phyloP scores from a whole-genome alignment of 257 asterid species.

The Solanum appendiculatum region DNA sequence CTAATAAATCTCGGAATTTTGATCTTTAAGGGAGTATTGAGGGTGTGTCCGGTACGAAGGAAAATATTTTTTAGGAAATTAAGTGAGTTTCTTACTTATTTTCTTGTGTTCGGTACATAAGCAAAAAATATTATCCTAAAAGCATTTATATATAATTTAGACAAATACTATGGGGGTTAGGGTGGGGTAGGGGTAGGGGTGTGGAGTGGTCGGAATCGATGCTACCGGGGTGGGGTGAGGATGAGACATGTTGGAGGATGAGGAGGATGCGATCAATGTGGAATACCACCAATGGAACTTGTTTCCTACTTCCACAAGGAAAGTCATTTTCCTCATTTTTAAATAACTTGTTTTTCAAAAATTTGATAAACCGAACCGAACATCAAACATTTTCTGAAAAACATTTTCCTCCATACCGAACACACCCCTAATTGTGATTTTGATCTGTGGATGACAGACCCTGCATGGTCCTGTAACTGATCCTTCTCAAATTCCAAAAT shows the following conservation, averaged over 20 bases:
- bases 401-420: no score
- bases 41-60: background rate
- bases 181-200: no score
- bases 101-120: no score
- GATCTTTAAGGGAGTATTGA: background rate
- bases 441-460: constrained; percentile 36
- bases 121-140: no score
- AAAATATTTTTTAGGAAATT: background rate
- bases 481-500: constrained; percentile 93
- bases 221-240: background rate
- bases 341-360: no score
- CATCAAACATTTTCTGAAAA: no score
- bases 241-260: background rate
- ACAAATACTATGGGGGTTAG: no score
- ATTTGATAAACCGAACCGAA: background rate
- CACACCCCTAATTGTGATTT: background rate
- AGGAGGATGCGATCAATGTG: background rate
- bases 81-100: background rate
- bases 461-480: constrained; percentile 65
- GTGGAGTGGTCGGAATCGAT: no score
- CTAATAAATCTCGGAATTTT: background rate
- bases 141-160: no score
- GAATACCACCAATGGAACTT: background rate
- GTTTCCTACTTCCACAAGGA: background rate
- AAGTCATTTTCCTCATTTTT: background rate